These are phyloP conservation scores for Sergeia podlipaevii DNA, from an alignment of 208 protist species.

Conservation along the genomic window DNA sequence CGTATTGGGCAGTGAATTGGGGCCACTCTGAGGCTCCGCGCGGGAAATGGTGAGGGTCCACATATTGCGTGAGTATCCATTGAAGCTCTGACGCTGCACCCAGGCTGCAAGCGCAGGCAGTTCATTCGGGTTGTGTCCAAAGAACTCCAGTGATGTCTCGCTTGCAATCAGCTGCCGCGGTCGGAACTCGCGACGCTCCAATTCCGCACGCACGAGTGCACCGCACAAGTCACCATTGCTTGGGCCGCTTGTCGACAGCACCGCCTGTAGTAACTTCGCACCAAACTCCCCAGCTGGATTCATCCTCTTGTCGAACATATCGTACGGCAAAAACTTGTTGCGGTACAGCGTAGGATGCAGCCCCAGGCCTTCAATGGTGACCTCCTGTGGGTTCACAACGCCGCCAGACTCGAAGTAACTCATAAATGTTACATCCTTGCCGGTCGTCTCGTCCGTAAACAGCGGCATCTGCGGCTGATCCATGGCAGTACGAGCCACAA, in stretches of 20 bases:
- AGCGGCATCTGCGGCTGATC: slow-evolving; percentile 65
- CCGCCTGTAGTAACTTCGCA: slow-evolving; percentile 63
- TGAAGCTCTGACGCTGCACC: slow-evolving; percentile 79
- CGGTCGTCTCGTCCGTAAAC: slow-evolving; percentile 29
- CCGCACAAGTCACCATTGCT: slow-evolving; percentile 78
- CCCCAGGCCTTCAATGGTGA: slow-evolving; percentile 86
- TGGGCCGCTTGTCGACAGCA: slow-evolving; percentile 66
- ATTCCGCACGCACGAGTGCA: slow-evolving; percentile 66
- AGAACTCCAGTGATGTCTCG: slow-evolving; percentile 67
- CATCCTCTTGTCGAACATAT: slow-evolving; percentile 62
- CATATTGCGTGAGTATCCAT: slow-evolving; percentile 72
- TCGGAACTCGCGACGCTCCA: slow-evolving; percentile 77
- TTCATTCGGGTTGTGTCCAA: slow-evolving; percentile 73
- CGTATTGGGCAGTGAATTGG: slow-evolving; percentile 41
- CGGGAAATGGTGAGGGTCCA: slow-evolving; percentile 66
- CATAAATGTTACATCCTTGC: slow-evolving; percentile 30
- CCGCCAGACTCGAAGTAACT: slow-evolving; percentile 59
- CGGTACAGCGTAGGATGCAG: slow-evolving; percentile 79
- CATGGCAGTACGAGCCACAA: slow-evolving; percentile 53
- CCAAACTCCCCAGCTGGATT: slow-evolving; percentile 75
- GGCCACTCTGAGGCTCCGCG: slow-evolving; percentile 17
- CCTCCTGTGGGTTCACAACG: slow-evolving; percentile 50
- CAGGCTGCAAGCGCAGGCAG: slow-evolving; percentile 64
- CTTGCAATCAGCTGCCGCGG: slow-evolving; percentile 52
- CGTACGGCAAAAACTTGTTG: slow-evolving; percentile 83